Evolutionary conservation across 495 filamentous ascomycete species (phyloP).

Genomic region (Neurospora tetraspora): DNA sequence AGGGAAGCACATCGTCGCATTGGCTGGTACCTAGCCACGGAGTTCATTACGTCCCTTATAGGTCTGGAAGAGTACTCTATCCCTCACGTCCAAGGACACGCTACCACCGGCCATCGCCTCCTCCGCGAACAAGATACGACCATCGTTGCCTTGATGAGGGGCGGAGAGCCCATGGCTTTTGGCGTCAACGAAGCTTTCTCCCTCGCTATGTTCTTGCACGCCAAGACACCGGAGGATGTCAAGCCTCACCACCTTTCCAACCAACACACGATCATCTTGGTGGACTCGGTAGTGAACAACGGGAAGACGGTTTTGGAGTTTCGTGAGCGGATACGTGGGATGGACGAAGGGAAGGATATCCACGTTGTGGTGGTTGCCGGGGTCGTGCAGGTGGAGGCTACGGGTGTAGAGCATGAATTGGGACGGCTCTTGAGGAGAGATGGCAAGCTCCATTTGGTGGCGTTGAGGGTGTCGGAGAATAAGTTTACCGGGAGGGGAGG

Average conservation of each 20-base stretch:
- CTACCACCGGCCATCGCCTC: conserved; percentile 42
- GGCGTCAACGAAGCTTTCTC: conserved; percentile 50
- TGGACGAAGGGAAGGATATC: conserved; percentile 22
- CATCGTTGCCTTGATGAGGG: conserved; percentile 57
- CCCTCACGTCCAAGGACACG: conserved; percentile 43
- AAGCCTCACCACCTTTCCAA: conserved; percentile 31
- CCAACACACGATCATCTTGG: conserved; percentile 38
- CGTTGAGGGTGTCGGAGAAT: conserved; percentile 46
- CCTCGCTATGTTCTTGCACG: conserved; percentile 47
- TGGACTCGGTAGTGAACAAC: conserved; percentile 55
- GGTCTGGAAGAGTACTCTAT: conserved; percentile 46
- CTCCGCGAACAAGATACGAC: conserved; percentile 38
- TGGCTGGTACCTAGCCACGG: conserved; percentile 45
- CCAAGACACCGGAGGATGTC: conserved; percentile 36
- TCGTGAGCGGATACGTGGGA: conserved; percentile 36
- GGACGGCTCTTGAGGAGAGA: conserved; percentile 16
- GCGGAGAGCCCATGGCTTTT: conserved; percentile 56
- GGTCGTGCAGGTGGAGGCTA: conserved; percentile 40
- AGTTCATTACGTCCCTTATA: conserved; percentile 38
- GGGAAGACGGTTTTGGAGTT: conserved; percentile 45
- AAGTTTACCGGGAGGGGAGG: conserved; percentile 41
- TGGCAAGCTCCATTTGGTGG: conserved; percentile 31
- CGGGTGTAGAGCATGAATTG: conserved; percentile 18
- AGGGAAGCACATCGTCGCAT: conserved; percentile 41
- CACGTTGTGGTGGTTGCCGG: conserved; percentile 48